These are phyloP conservation scores for Pedinophyceae sp. DNA, from an alignment of 139 green algal genomes.

Conservation along the genomic window DNA sequence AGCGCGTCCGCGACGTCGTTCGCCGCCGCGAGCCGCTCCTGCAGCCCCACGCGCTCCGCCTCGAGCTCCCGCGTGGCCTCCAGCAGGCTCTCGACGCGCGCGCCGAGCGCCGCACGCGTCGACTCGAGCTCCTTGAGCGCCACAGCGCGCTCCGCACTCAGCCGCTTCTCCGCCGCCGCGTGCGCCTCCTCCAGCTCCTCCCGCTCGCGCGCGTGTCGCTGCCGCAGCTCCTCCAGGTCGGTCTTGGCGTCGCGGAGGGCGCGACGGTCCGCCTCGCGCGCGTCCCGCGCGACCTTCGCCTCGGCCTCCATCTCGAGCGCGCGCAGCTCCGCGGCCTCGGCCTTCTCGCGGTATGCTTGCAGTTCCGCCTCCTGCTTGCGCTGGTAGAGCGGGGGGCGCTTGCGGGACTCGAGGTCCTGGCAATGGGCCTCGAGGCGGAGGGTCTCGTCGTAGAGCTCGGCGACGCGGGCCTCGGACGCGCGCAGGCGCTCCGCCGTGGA, in stretches of 20 bases:
- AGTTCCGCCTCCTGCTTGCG: conserved; percentile 79
- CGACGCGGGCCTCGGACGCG: not conserved
- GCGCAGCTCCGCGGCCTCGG: conserved; percentile 39
- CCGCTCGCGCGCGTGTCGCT: not conserved
- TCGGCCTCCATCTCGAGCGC: conserved; percentile 22
- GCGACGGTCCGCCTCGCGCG: conserved; percentile 14
- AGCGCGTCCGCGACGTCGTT: not conserved
- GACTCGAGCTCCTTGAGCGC: conserved; percentile 10
- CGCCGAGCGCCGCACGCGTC: not conserved
- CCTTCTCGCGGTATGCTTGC: conserved; percentile 47
- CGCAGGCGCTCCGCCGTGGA: too few relatives aligned
- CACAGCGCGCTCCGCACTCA: conserved; percentile 8
- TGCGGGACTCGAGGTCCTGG: conserved; percentile 59
- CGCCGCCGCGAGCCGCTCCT: not conserved
- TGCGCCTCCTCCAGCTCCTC: conserved; percentile 8
- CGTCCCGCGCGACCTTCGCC: conserved; percentile 6
- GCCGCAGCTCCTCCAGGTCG: not conserved
- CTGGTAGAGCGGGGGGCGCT: conserved; percentile 71
- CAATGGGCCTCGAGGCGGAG: conserved; percentile 1
- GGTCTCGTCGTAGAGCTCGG: conserved; percentile 7
- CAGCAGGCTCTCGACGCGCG: too few relatives aligned
- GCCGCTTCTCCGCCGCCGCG: not conserved
- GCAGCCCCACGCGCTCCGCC: conserved; percentile 3
- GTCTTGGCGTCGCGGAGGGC: conserved; percentile 8
- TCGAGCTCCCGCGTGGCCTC: conserved; percentile 7